A percentile compares a stretch with the other conserved stretches of the same genome.
Conservation (phyloP, 2,329 filamentous ascomycete species). For the Apiospora rasikravindrae region DNA sequence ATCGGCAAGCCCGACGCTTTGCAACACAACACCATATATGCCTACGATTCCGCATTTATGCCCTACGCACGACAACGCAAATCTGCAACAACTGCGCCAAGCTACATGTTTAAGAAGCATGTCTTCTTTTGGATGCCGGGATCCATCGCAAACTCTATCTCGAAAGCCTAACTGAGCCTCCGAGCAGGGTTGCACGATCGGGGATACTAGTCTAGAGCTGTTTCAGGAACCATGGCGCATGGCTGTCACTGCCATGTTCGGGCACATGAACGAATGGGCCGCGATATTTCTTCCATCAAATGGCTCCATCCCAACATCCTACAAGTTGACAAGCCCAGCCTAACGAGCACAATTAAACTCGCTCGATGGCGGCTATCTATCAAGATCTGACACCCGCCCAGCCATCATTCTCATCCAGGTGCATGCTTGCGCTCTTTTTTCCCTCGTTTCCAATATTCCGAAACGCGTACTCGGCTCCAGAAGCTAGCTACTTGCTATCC, state of each 20-base stretch:
- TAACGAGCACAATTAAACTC: not conserved
- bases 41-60: too few species aligned
- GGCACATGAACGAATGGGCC: too few species aligned
- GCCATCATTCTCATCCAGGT: not conserved
- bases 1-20: too few species aligned
- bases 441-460: not conserved
- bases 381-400: not conserved
- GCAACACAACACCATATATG: too few species aligned
- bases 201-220: not conserved
- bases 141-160: not conserved
- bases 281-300: too few species aligned
- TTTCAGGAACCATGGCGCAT: not conserved
- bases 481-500: not conserved
- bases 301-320: not conserved
- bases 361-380: not conserved
- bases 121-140: not conserved
- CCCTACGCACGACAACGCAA: not conserved
- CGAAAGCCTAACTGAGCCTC: slow-evolving; percentile 3
- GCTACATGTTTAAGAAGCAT: not conserved
- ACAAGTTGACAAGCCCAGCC: not conserved
- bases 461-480: not conserved
- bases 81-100: not conserved
- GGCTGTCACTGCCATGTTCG: not conserved
- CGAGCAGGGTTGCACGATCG: not conserved
- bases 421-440: not conserved